Conservation (phyloP, 441 rosid species). For the Pelargonium australe region DNA sequence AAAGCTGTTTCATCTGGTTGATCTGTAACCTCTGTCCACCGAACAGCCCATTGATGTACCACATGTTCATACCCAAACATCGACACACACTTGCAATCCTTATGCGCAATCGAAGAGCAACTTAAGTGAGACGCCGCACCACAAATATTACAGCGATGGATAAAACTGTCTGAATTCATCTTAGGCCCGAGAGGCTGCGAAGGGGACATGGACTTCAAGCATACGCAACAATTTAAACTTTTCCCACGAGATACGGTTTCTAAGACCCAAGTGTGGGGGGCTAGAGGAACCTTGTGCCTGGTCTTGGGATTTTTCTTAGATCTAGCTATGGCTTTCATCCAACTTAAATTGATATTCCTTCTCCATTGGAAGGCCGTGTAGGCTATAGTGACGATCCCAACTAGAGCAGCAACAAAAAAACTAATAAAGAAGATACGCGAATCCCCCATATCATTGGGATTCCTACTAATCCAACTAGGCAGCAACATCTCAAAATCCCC, state of each 20-base stretch:
- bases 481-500: conserved; percentile 44
- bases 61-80: conserved; percentile 72
- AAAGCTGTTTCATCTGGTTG: conserved; percentile 70
- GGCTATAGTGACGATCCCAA: conserved; percentile 78
- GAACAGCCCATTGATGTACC: conserved; percentile 88
- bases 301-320: conserved; percentile 86
- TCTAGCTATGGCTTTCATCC: conserved; percentile 91
- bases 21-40: conserved; percentile 82
- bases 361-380: conserved; percentile 95
- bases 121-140: conserved; percentile 74
- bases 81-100: conserved; percentile 84
- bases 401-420: conserved; percentile 60
- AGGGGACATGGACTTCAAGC: conserved; percentile 68
- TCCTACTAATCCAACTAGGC: conserved; percentile 37
- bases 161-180: conserved; percentile 46
- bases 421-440: conserved; percentile 57
- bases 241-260: conserved; percentile 68
- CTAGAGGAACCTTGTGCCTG: conserved; percentile 56
- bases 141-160: conserved; percentile 65
- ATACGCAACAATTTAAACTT: conserved; percentile 77
- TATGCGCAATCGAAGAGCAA: conserved; percentile 64
- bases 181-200: conserved; percentile 62
- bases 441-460: conserved; percentile 38
- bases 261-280: conserved; percentile 64
- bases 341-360: conserved; percentile 77